phyloP scores from a whole-genome alignment of 257 asterid genomes.

The Solanum medicagineum region DNA sequence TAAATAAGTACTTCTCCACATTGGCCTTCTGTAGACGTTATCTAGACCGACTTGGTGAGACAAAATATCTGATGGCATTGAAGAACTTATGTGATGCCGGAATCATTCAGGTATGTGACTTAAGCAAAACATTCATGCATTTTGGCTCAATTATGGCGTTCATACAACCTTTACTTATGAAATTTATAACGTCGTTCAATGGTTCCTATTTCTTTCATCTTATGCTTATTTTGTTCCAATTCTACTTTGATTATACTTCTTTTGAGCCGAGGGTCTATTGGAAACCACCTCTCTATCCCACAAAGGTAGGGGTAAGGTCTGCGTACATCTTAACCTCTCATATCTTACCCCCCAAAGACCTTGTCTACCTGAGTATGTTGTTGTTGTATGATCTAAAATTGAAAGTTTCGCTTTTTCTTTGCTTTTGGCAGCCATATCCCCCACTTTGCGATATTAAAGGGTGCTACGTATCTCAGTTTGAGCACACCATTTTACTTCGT shows the following conservation, averaged over 20 bases:
- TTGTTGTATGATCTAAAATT: not conserved
- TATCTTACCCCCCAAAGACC: not conserved
- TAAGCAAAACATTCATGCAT: not conserved
- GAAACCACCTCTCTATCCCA: not conserved
- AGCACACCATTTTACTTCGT: conserved; percentile 94
- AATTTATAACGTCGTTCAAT: not conserved
- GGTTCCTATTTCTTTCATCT: not conserved
- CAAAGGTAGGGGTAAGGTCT: not conserved
- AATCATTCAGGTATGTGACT: conserved; percentile 58
- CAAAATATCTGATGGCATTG: conserved; percentile 89
- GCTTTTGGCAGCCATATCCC: conserved; percentile 69
- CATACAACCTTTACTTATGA: not conserved
- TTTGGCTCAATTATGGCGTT: not conserved
- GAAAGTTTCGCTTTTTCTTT: not conserved
- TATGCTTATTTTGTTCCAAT: not conserved
- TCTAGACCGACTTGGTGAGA: conserved; percentile 87
- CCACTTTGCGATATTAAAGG: conserved; percentile 92
- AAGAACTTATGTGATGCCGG: conserved; percentile 95
- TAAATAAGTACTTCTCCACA: conserved; percentile 81
- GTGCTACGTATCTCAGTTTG: conserved; percentile 88
- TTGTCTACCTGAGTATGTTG: not conserved
- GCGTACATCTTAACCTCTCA: not conserved
- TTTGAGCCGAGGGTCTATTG: not conserved
- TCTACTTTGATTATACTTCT: not conserved
- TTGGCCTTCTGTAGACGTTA: conserved; percentile 96